Evolutionary conservation across 495 filamentous ascomycete genomes (phyloP).

Genomic region (Talaromyces liani): DNA sequence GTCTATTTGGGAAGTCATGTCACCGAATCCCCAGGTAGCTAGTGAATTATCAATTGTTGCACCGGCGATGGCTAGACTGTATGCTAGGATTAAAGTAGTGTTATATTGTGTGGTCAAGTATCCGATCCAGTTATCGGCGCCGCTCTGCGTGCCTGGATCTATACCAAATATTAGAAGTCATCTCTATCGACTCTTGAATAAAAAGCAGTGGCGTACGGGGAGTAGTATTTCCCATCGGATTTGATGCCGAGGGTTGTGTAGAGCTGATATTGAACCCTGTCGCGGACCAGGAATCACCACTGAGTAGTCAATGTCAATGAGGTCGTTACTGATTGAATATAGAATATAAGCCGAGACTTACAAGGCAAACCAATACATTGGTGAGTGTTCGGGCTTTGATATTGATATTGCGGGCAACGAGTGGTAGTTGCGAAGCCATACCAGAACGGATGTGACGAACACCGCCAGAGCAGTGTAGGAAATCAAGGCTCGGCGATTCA

Average conservation of each 20-base stretch:
- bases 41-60: slow-evolving; percentile 59
- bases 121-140: slow-evolving; percentile 62
- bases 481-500: slow-evolving; percentile 1
- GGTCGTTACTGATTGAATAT: slow-evolving; percentile 17
- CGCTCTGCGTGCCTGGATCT: slow-evolving; percentile 28
- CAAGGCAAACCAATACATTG: slow-evolving; percentile 8
- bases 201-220: not conserved
- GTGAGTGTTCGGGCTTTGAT: not conserved
- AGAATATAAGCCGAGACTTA: not conserved
- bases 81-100: slow-evolving; percentile 48
- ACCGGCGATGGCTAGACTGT: slow-evolving; percentile 63
- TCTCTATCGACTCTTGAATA: not conserved
- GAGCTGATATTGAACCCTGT: slow-evolving; percentile 53
- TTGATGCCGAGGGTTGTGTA: slow-evolving; percentile 46
- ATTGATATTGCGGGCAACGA: slow-evolving; percentile 1
- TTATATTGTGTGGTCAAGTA: slow-evolving; percentile 60
- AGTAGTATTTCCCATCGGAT: slow-evolving; percentile 61
- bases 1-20: slow-evolving; percentile 25
- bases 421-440: slow-evolving; percentile 1
- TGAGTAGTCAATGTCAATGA: not conserved
- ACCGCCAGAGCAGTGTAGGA: slow-evolving; percentile 1
- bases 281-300: slow-evolving; percentile 32
- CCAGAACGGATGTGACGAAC: not conserved
- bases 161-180: slow-evolving; percentile 8
- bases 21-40: slow-evolving; percentile 26